Evolutionary conservation across 257 asterid species (phyloP), one percentile per base, ranked within the genome.

Genomic region (Nicotiana otophora): DNA sequence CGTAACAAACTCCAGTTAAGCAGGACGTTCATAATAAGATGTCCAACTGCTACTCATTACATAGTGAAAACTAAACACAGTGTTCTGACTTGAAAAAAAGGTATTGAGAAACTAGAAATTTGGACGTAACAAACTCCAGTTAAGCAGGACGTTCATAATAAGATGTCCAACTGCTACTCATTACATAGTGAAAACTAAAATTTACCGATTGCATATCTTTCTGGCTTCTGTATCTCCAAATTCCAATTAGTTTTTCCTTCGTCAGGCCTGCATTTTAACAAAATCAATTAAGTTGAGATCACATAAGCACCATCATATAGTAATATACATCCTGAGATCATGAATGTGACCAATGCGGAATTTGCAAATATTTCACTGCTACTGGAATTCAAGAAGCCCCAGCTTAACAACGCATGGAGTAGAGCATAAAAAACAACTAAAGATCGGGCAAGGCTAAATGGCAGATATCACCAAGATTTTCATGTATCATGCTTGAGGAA

Each of bases 171-270:
- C 39, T 6, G 79, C 62, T 5, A 48, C 39, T 42, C 4, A 60
- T 74, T 42, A 74, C 80, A 74, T 7, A 74, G 0, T 48, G 51
- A 48, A 74, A 74, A 12, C 62, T 48, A 48, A 48, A 74, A 7
- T 7, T 42, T 8, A 11, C 17, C 15, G 17, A 53, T 26, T 48
- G 6, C 17, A 26, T 26, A 74, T 48, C 26, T 26, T 14, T 53
- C 57, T 53, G 17, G 57, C 17, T 53, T 53, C 15, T 10, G 17
- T 1, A 53, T 53, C 16, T 53, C 57, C 17, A 53, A 53, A 11
- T 51, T 51, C 80, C 80, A 14, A 23, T 74, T 26, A 74, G 62
- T 51, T 74, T 74, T 62, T 74, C 80, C 61, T 48, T 74, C 80
- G 28, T 62, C 1, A 9, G 8, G 16, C 80, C 80, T 74, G 42